These are phyloP conservation scores for Sarocladiaceae sp. DNA, from an alignment of 2,329 filamentous ascomycete genomes.

Conservation along the genomic window DNA sequence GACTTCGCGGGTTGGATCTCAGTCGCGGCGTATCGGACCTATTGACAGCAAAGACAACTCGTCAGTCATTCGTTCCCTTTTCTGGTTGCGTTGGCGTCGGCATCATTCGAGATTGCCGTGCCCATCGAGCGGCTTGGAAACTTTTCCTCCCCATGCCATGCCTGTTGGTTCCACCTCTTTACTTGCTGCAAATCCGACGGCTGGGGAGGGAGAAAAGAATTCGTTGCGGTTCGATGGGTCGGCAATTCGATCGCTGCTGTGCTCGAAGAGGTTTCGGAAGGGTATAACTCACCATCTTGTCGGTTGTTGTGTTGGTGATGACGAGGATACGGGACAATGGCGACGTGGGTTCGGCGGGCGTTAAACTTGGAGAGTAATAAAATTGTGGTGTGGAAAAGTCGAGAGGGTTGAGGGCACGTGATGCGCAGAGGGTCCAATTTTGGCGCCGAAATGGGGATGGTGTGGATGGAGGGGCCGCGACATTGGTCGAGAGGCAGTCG, in stretches of 20 bases:
- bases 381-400: slow-evolving; percentile 2
- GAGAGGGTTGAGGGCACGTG: no score
- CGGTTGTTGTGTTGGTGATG: slow-evolving; percentile 42
- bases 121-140: no score
- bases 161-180: slow-evolving; percentile 4
- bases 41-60: slow-evolving; percentile 6
- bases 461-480: no score
- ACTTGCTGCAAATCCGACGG: not conserved
- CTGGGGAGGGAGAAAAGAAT: not conserved
- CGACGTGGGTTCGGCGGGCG: slow-evolving; percentile 41
- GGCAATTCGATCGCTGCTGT: slow-evolving; percentile 2
- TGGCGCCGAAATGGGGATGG: slow-evolving; percentile 3
- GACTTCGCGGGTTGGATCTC: slow-evolving; percentile 85
- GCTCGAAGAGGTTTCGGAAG: slow-evolving; percentile 9
- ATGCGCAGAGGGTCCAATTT: no score
- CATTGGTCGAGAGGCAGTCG: no score
- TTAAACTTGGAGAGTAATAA: slow-evolving; percentile 27
- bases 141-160: not conserved
- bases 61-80: slow-evolving; percentile 18
- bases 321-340: slow-evolving; percentile 38
- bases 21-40: slow-evolving; percentile 96
- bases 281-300: slow-evolving; percentile 49
- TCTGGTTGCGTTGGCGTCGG: not conserved
- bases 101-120: no score
- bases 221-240: slow-evolving; percentile 1